Base-by-base conservation (phyloP, 768 basidiomycete species). In the Trametopsis cervina region DNA sequence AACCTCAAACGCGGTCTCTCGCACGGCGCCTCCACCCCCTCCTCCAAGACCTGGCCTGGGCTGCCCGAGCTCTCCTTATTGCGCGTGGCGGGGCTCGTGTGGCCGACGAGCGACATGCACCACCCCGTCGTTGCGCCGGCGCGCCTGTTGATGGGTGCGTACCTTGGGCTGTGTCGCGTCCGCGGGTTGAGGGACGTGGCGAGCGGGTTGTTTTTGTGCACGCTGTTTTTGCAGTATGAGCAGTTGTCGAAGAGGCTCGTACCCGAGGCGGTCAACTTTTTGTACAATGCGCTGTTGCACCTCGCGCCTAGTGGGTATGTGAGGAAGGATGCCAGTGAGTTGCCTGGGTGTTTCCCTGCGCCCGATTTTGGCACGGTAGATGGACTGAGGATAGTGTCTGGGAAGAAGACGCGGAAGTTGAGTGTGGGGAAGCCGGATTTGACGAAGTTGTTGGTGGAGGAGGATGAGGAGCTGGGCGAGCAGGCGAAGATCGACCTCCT, bases 81-180 rank as follows among this genome's bases (percentile, higher is more conserved):
- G 24, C 81, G 93, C 20, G 63, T 93, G 33, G 76, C 90, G 43
- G 92, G 92, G 3, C 68, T 73, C 12, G 69, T 88, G 27, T 99
- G 94, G 94, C 87, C 93, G 2, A 92, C 93, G 2, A 95, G 91
- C 62, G 96, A 99, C 66, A 76, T 95, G 67, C 85, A 83, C 44
- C 94, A 99, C 64, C 78, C 83, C 0, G 92, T 98, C 40, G 71
- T 91, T 17, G 87, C 89, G 0, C 90, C 93, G 0, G 78, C 93
- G 0, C 78, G 91, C 42, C 67, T 98, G 15, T 76, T 98, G 46
- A 88, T 96, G 72, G 90, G 88, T 1, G 84, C 91, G 40, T 98
- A 97, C 62, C 83, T 99, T 15, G 84, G 84, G 6, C 72, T 99
- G 23, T 77, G 81, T 46, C 82, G 92, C 3, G 76, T 98, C 1